Evolutionary conservation across 78 protist species (phyloP).

Genomic region (Polysphondylium violaceum): DNA sequence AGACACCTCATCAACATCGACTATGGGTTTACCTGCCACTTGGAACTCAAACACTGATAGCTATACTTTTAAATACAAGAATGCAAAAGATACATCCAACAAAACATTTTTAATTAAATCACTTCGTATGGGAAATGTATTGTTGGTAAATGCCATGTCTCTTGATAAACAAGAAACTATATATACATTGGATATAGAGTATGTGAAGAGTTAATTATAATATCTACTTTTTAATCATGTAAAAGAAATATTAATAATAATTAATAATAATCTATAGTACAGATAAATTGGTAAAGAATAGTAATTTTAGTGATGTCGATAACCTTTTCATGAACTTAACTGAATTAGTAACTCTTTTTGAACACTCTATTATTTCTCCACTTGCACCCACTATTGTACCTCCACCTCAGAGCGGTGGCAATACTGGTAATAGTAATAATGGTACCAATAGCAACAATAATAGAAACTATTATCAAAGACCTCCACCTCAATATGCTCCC

Average conservation of each 20-base stretch:
- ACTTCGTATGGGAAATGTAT: slow-evolving; percentile 38
- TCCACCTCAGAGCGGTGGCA: neutral
- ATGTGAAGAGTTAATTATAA: neutral
- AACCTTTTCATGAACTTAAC: slow-evolving; percentile 8
- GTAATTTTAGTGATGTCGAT: neutral
- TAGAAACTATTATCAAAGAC: neutral
- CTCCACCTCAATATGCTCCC: neutral
- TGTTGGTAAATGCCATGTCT: slow-evolving; percentile 47
- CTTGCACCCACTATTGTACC: slow-evolving; percentile 10
- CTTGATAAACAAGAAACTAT: slow-evolving; percentile 11
- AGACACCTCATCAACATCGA: neutral
- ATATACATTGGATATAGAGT: slow-evolving; percentile 58
- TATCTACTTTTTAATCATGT: neutral
- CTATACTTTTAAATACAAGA: neutral
- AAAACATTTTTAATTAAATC: slow-evolving; percentile 13
- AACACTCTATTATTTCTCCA: slow-evolving; percentile 2
- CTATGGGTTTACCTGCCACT: neutral
- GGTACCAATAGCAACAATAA: slow-evolving; percentile 5
- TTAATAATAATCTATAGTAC: neutral
- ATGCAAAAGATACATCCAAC: neutral
- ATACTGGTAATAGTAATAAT: neutral
- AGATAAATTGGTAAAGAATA: slow-evolving; percentile 16
- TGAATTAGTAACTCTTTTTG: neutral
- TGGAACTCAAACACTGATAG: slow-evolving; percentile 9
- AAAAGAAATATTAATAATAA: neutral